Evolutionary conservation across 768 basidiomycete genomes (phyloP).

Genomic region (Tylopilus sp.): DNA sequence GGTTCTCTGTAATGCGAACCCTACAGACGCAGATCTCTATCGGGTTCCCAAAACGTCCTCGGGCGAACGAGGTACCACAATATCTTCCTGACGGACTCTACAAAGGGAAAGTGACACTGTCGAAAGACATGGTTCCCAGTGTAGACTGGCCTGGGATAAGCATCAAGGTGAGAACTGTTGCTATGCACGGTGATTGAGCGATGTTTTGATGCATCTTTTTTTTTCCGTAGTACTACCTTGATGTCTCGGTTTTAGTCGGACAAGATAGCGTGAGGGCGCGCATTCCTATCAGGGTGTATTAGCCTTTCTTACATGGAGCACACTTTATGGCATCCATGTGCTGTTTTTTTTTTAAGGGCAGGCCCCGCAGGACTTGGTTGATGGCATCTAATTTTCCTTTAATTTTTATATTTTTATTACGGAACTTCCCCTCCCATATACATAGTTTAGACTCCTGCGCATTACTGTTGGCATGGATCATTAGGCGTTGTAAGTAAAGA

Average conservation of each 20-base stretch:
- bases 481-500: constrained; percentile 3
- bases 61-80: constrained; percentile 43
- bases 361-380: no score
- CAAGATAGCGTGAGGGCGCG: constrained; percentile 61
- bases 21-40: constrained; percentile 45
- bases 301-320: constrained; percentile 6
- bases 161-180: constrained; percentile 51
- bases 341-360: neutral
- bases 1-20: constrained; percentile 23
- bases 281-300: constrained; percentile 58
- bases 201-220: neutral
- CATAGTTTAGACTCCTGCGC: constrained; percentile 2
- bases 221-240: constrained; percentile 60
- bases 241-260: constrained; percentile 63
- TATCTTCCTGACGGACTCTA: constrained; percentile 66
- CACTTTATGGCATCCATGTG: neutral
- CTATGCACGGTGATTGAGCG: constrained; percentile 5
- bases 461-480: neutral
- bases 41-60: constrained; percentile 70
- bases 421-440: neutral
- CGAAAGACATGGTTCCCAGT: constrained; percentile 58
- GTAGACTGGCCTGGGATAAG: constrained; percentile 65
- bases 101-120: constrained; percentile 54
- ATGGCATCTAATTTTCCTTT: neutral
- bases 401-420: neutral